Base-by-base conservation (phyloP, 2,329 filamentous ascomycete species). In the Microsporum ferrugineum region DNA sequence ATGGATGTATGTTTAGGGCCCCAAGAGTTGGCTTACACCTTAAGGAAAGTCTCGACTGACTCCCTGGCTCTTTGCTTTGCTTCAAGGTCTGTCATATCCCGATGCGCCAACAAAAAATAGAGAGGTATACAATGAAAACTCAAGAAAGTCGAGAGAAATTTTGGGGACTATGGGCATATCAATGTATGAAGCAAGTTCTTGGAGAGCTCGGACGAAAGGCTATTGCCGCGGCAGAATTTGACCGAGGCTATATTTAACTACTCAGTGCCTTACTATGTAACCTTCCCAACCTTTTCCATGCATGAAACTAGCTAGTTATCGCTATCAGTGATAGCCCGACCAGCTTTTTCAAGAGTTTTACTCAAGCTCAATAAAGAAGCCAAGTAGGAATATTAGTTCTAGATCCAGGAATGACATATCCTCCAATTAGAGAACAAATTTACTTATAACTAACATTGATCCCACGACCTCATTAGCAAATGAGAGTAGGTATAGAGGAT, bases 41-140 rank as follows among this genome's bases (percentile, higher is more conserved):
- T 55, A 31, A 61, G 47, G 34, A 64, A 64, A 3, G 51, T 29
- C 29, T 65, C 62, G 10, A 65, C 43, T 12, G 59, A 58, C 31
- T 64, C 38, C 10, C 49, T 39, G 12, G 64, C 62, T 36, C 51
- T 60, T 49, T 56, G 56, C n/a, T 47, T 56, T 45, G 45, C 63
- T 45, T 63, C 63, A 10, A 57, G n/a, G 27, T 62, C 51, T 27
- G 47, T 14, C 63, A 64, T 64, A 23, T 29, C 23, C 7, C 8
- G 29, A n/a, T n/a, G 17, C 17, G 17, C 27, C 4, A 33, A 1
- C 29, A 33, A 34, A 34, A 29, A 33, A 33, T n/a, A 14, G 10
- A 29, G 17, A 53, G 5, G 14, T 10, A 14, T 31, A 12, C 29
- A 29, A 23, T n/a, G 43, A 27, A n/a, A 47, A 12, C 7, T 2